phyloP scores from a whole-genome alignment of 192 early-diverging fungal genomes.

The Backusella tarrabulga region DNA sequence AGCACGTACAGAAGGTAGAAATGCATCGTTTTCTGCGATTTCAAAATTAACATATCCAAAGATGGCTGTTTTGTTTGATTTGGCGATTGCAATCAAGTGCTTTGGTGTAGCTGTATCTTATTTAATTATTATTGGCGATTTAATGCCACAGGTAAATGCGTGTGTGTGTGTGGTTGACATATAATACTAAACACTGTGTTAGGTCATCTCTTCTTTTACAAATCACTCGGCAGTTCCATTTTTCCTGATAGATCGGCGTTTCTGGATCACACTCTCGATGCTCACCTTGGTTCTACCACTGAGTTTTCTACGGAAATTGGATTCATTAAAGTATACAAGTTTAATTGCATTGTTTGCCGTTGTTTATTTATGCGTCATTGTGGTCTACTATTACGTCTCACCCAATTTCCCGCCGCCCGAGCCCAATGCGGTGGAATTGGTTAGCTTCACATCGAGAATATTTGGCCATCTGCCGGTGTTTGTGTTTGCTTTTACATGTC shows the following conservation, averaged over 20 bases:
- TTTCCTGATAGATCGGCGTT: conserved; percentile 57
- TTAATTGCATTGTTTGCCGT: conserved; percentile 82
- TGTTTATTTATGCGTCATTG: conserved; percentile 84
- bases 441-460: conserved; percentile 51
- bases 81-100: conserved; percentile 97
- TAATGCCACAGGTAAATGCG: conserved; percentile 73
- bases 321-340: conserved; percentile 90
- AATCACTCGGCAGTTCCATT: not conserved
- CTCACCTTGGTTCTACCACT: conserved; percentile 66
- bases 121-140: conserved; percentile 91
- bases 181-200: too few species aligned
- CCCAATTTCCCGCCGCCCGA: conserved; percentile 50
- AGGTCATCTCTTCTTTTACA: conserved; percentile 9
- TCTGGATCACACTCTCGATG: conserved; percentile 89
- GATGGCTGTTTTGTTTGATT: conserved; percentile 89
- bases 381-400: conserved; percentile 69
- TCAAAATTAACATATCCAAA: conserved; percentile 91
- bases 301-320: conserved; percentile 79
- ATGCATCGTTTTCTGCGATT: conserved; percentile 88
- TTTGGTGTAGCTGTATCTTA: conserved; percentile 96
- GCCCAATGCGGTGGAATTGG: conserved; percentile 54
- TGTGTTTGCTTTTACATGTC: conserved; percentile 99
- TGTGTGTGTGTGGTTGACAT: too few species aligned
- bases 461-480: conserved; percentile 89
- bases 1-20: conserved; percentile 68